Conservation (phyloP, 2,329 filamentous ascomycete genomes). For the Neopestalotiopsis rosae region DNA sequence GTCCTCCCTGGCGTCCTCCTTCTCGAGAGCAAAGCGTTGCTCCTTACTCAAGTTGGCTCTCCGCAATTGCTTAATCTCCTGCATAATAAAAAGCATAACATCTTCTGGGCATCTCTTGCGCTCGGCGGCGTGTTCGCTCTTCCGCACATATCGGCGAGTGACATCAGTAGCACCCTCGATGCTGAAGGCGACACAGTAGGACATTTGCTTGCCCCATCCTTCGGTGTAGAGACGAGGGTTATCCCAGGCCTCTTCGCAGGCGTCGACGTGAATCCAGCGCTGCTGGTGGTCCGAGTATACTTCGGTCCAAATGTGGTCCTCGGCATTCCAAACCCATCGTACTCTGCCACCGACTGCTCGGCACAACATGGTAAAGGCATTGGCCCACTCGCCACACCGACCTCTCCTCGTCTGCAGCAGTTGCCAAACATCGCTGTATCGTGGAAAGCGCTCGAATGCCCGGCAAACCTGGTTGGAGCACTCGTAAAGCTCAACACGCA, state of each 20-base stretch:
- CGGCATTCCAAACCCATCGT: slow-evolving; percentile 97
- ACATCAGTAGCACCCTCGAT: slow-evolving; percentile 77
- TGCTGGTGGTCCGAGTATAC: slow-evolving; percentile 93
- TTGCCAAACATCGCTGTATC: slow-evolving; percentile 95
- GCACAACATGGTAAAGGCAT: slow-evolving; percentile 98
- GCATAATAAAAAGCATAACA: slow-evolving; percentile 87
- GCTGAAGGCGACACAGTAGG: slow-evolving; percentile 96
- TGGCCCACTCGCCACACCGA: slow-evolving; percentile 93
- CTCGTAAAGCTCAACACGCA: slow-evolving; percentile 86
- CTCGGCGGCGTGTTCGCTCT: slow-evolving; percentile 57
- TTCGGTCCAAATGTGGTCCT: slow-evolving; percentile 98
- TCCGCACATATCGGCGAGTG: slow-evolving; percentile 20
- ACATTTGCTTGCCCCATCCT: slow-evolving; percentile 95
- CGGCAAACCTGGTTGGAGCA: slow-evolving; percentile 81
- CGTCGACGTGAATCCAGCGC: slow-evolving; percentile 96
- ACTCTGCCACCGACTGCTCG: slow-evolving; percentile 89
- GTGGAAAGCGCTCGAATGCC: slow-evolving; percentile 85
- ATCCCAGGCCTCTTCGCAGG: slow-evolving; percentile 94
- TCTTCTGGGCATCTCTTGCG: slow-evolving; percentile 85
- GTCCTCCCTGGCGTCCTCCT: slow-evolving; percentile 79
- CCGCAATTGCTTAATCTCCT: slow-evolving; percentile 86
- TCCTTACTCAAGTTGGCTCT: slow-evolving; percentile 86
- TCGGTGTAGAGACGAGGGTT: slow-evolving; percentile 90
- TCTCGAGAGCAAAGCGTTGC: slow-evolving; percentile 79
- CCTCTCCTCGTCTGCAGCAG: slow-evolving; percentile 85